phyloP scores from a whole-genome alignment of 179 eudicot genomes.

The Silene noctiflora region DNA sequence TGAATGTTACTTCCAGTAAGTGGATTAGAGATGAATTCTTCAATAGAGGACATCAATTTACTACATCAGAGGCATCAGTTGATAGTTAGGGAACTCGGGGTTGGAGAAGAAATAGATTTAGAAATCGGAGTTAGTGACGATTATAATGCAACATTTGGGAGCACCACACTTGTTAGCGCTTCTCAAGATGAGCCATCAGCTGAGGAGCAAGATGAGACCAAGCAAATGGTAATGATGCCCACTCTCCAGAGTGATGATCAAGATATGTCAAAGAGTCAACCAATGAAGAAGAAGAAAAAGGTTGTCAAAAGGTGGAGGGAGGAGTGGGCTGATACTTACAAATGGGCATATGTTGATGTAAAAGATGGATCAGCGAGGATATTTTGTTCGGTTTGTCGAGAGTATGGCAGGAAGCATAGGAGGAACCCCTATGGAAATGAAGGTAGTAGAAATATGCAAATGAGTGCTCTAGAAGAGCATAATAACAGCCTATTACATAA shows the following conservation, averaged over 20 bases:
- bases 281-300: conserved; percentile 81
- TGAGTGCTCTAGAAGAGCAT: conserved; percentile 98
- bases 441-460: conserved; percentile 99
- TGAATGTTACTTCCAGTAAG: conserved; percentile 78
- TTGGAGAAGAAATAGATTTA: conserved; percentile 94
- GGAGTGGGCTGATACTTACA: conserved; percentile 99
- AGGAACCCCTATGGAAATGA: conserved; percentile 98
- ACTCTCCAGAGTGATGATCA: conserved; percentile 62
- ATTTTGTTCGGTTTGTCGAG: conserved; percentile 93
- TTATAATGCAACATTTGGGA: conserved; percentile 63
- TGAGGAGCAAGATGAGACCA: conserved; percentile 73
- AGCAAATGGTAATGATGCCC: conserved; percentile 59
- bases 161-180: conserved; percentile 52
- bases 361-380: conserved; percentile 97
- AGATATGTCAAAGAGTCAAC: conserved; percentile 60
- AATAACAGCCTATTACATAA: conserved; percentile 95
- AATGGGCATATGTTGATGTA: conserved; percentile 97
- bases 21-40: conserved; percentile 78
- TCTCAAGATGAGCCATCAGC: conserved; percentile 67
- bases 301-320: conserved; percentile 99
- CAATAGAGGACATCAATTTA: conserved; percentile 88
- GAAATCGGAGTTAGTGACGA: conserved; percentile 91
- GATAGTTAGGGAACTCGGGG: conserved; percentile 84
- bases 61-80: conserved; percentile 94
- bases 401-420: conserved; percentile 95